Base-by-base conservation (phyloP, 2,329 filamentous ascomycete species). In the Trichoderma sp. region DNA sequence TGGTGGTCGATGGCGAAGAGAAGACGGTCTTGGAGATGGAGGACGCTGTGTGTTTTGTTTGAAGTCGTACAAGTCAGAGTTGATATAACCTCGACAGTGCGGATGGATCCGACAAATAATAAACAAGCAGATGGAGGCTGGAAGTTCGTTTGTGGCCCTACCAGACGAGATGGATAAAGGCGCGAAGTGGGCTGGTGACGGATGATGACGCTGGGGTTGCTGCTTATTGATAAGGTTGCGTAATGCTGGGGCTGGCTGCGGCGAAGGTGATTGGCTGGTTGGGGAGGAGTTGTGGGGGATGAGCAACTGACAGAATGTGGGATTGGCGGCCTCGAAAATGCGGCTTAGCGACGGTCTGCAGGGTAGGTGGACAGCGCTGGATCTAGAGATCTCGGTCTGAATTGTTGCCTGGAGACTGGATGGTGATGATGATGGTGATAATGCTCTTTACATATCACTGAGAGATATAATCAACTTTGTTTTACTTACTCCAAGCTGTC, bases 1-100 rank as follows among this genome's bases (percentile, higher is more conserved):
- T 89, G 55, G 73, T 77, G 69, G 19, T 40, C 14, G 7, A 7
- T 19, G 27, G 27, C 27, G 35, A 59, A 29, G 21, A 29, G 35
- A 40, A 55, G 14, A 16, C 27, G 57, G 57, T 27, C 27, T 27
- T 7, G 5, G 29, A 16, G 19, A 58, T 33, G 37, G 35, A 2
- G 19, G 43, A 27, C 33, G 53, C 13, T 35, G 33, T 5, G 21
- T 19, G 14, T 7, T 14, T 24, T 27, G 27, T 6, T 29, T 31
- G 21, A 29, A 29, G 52, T 55, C 14, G 24, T 3, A 55, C 52
- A 49, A 11, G 24, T 47, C 8, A 16, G 19, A 43, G 40, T n/a
- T 19, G 40, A n/a, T 19, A 35, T 37, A 29, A 40, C 4, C 59
- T 13, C 24, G 5, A 43, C 8, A 33, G 13, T 43, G 8, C 2